phyloP scores from a whole-genome alignment of 768 basidiomycete species.

The Tulasnella sp. region DNA sequence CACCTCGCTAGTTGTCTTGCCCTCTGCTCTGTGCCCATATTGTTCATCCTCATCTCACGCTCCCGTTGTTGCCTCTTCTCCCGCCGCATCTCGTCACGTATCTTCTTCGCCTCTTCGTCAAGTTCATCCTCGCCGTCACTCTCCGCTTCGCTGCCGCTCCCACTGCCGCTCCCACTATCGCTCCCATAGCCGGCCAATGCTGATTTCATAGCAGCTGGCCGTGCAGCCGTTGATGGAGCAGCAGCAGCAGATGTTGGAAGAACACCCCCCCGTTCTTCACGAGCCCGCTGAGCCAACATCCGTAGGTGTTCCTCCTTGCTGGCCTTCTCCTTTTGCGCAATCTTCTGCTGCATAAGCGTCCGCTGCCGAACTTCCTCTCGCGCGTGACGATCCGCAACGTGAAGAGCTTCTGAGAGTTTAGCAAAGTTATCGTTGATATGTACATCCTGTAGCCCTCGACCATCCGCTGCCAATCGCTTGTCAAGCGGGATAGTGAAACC shows the following conservation, averaged over 20 bases:
- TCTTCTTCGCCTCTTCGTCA: slow-evolving; percentile 64
- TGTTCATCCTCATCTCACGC: slow-evolving; percentile 96
- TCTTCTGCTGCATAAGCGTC: slow-evolving; percentile 93
- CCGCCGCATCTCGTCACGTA: slow-evolving; percentile 81
- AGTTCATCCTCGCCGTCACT: slow-evolving; percentile 37
- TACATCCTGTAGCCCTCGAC: slow-evolving; percentile 96
- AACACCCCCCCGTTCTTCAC: slow-evolving; percentile 85
- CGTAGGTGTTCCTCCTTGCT: slow-evolving; percentile 94
- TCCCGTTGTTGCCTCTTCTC: slow-evolving; percentile 93
- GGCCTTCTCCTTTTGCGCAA: slow-evolving; percentile 97
- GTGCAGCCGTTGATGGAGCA: slow-evolving; percentile 32
- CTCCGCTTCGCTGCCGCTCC: slow-evolving; percentile 47
- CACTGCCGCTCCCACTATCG: slow-evolving; percentile 41
- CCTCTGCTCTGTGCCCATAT: slow-evolving; percentile 95
- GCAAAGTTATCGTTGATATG: slow-evolving; percentile 99
- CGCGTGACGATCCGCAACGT: slow-evolving; percentile 91
- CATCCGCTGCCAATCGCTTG: slow-evolving; percentile 95
- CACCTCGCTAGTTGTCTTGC: slow-evolving; percentile 86
- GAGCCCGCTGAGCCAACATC: slow-evolving; percentile 84
- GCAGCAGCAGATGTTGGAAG: slow-evolving; percentile 28
- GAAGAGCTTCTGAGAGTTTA: slow-evolving; percentile 94
- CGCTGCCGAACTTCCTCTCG: slow-evolving; percentile 97
- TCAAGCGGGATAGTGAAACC: slow-evolving; percentile 98
- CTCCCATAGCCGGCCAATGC: slow-evolving; percentile 80
- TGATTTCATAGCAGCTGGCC: slow-evolving; percentile 59